These are phyloP conservation scores for Boletus subparvulus DNA, from an alignment of 768 basidiomycete species.

Conservation along the genomic window DNA sequence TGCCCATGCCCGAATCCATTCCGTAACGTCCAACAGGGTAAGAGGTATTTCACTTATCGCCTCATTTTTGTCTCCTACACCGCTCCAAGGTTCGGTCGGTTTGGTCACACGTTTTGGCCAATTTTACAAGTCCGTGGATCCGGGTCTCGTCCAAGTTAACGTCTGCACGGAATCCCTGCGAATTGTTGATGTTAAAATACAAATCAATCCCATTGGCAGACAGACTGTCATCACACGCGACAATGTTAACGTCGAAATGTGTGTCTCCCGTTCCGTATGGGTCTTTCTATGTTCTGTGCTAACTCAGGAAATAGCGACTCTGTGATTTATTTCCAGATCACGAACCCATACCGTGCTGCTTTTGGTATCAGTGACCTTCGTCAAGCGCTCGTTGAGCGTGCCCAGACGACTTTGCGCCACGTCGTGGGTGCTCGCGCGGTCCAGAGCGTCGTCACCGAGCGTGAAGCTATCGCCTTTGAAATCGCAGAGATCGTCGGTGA, in stretches of 20 bases:
- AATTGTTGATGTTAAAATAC: conserved; percentile 93
- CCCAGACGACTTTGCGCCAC: conserved; percentile 94
- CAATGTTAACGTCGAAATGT: conserved; percentile 95
- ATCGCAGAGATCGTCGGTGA: conserved; percentile 95
- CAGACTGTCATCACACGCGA: conserved; percentile 93
- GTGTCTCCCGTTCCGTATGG: conserved; percentile 25
- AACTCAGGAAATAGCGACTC: conserved; percentile 59
- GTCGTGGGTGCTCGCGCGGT: conserved; percentile 94
- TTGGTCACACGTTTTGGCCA: conserved; percentile 91
- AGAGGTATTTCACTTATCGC: conserved; percentile 7
- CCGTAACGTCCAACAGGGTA: conserved; percentile 82
- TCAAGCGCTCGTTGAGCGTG: conserved; percentile 78
- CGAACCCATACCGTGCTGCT: conserved; percentile 88
- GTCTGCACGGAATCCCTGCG: conserved; percentile 89
- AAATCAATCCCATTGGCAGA: conserved; percentile 83
- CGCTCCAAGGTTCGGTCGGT: conserved; percentile 71
- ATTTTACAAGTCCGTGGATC: conserved; percentile 95
- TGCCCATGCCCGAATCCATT: conserved; percentile 85
- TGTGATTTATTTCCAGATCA: conserved; percentile 90
- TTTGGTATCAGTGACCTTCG: conserved; percentile 92
- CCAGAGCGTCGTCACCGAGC: conserved; percentile 95
- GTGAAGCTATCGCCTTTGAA: conserved; percentile 94
- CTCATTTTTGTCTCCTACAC: conserved; percentile 18
- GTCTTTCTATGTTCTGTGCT: background rate
- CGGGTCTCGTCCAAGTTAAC: conserved; percentile 88